Conservation (phyloP, 805 yeast species). For the Kurtzmaniella fragi region DNA sequence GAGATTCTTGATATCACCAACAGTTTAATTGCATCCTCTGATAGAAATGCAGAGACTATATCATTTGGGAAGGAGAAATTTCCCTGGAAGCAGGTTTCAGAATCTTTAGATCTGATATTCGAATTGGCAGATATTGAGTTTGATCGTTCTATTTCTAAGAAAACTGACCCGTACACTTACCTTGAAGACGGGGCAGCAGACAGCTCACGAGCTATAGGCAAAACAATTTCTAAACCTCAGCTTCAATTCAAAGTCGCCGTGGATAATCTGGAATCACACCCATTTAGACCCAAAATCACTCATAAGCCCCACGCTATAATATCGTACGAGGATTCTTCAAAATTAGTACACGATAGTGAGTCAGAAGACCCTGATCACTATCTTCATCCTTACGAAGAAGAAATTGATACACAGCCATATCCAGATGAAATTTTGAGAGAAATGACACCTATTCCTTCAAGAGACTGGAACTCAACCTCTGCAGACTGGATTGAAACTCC, state of each 20-base stretch:
- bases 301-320: conserved; percentile 67
- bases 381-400: conserved; percentile 75
- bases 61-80: conserved; percentile 41
- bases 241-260: conserved; percentile 48
- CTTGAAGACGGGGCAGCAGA: conserved; percentile 40
- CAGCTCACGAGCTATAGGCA: conserved; percentile 23
- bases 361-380: conserved; percentile 52
- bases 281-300: conserved; percentile 72
- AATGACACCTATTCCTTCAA: conserved; percentile 43
- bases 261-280: conserved; percentile 63
- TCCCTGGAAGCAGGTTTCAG: conserved; percentile 59
- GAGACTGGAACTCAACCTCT: conserved; percentile 59
- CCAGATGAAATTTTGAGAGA: conserved; percentile 48
- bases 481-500: conserved; percentile 71
- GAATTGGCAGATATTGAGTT: conserved; percentile 73
- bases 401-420: conserved; percentile 66
- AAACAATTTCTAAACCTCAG: conserved; percentile 57
- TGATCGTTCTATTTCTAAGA: conserved; percentile 36
- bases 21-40: conserved; percentile 26
- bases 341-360: conserved; percentile 21
- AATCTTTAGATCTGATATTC: conserved; percentile 61
- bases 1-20: conserved; percentile 44
- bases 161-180: conserved; percentile 32
- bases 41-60: conserved; percentile 16
- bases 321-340: conserved; percentile 49